Base-by-base conservation (phyloP, 768 basidiomycete genomes). In the Mycena epipterygia region DNA sequence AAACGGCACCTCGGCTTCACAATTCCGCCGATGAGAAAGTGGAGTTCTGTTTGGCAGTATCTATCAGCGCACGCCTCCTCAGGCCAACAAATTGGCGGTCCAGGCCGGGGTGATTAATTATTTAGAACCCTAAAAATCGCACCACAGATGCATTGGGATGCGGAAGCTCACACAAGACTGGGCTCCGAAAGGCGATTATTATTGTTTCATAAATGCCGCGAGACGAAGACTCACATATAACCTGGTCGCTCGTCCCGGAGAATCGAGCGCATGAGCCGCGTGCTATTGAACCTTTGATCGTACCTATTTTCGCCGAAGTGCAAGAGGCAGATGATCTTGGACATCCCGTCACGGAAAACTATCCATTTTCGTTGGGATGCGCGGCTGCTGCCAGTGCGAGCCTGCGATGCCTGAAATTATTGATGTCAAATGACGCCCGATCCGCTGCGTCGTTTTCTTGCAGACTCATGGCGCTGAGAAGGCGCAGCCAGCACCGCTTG, bases 221-320 rank as follows among this genome's bases (percentile, higher is more conserved):
- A 37, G 55, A 62, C 19, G 16, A 60, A 32, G 29, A 78, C 89
- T 57, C 74, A 91, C 91, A 91, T 92, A 77, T 89, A 94, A 76
- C 93, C 89, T 0, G 93, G 92, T 32, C 81, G 80, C 79, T 94
- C 92, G 55, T 87, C 79, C 5, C 79, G 76, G 30, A 94, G 76
- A 23, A 93, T 83, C 2, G 73, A 80, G 25, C 86, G 82, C 88
- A 92, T 91, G 66, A 94, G 76, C 6, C 80, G 80, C 13, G 84
- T 84, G 68, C 90, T 93, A 48, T 91, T 27, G 81, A 77, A 69
- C 94, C 93, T 73, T 94, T 91, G 72, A 85, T 81, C 23, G 89
- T 89, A 0, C 93, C 92, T 89, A 90, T 92, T 90, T 79, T 94
- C 93, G 30, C 93, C 93, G 68, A 86, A 93, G 75, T 94, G 93